These are phyloP conservation scores for Dentipellis fragilis DNA, from an alignment of 768 basidiomycete species.

Conservation along the genomic window DNA sequence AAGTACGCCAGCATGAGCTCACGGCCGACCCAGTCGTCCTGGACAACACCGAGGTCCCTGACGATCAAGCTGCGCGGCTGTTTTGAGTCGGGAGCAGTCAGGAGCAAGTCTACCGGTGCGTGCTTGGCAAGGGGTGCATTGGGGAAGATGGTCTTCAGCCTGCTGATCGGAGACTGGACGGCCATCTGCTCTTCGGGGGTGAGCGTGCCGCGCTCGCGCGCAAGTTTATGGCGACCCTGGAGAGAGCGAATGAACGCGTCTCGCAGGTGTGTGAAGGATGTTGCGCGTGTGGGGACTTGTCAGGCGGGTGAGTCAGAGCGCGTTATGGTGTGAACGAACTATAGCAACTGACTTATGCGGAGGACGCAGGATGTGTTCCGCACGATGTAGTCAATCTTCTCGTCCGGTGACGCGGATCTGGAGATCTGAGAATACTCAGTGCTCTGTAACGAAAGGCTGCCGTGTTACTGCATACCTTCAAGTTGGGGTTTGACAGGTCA, in stretches of 20 bases:
- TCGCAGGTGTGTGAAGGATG: constrained; percentile 69
- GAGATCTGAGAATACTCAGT: constrained; percentile 34
- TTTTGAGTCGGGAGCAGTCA: constrained; percentile 41
- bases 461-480: constrained; percentile 34
- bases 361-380: constrained; percentile 60
- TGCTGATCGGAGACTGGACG: constrained; percentile 53
- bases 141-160: constrained; percentile 70
- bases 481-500: constrained; percentile 56
- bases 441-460: background rate
- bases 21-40: constrained; percentile 65
- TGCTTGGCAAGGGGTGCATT: constrained; percentile 58
- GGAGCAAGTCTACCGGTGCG: constrained; percentile 56
- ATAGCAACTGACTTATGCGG: constrained; percentile 47
- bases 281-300: constrained; percentile 71
- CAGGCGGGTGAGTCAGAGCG: background rate
- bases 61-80: constrained; percentile 49
- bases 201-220: constrained; percentile 40
- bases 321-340: background rate
- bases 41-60: constrained; percentile 63
- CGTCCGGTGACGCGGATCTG: constrained; percentile 43
- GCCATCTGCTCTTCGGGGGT: constrained; percentile 48
- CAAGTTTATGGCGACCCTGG: constrained; percentile 45
- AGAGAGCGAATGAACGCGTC: constrained; percentile 78
- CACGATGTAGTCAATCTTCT: constrained; percentile 63
- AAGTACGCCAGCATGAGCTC: constrained; percentile 72